Conservation (phyloP, 164 flowering plant genomes). For the Amborella trichopoda region DNA sequence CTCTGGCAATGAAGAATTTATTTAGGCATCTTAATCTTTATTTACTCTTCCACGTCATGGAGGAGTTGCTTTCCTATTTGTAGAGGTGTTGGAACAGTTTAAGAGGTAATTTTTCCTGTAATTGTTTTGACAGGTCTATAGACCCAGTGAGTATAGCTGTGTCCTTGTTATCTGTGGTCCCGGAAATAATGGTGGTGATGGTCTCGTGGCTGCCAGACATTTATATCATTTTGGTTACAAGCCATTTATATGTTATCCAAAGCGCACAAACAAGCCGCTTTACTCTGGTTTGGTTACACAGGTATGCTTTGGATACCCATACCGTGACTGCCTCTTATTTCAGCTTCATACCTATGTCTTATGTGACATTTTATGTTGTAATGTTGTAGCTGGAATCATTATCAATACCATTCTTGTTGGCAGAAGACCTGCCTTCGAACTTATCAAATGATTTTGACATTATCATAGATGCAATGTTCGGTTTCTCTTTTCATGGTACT, state of each 20-base stretch:
- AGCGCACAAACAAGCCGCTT: conserved; percentile 72
- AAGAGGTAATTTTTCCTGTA: background rate
- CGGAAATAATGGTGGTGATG: conserved; percentile 99
- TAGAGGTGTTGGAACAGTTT: no score
- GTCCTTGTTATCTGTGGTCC: conserved; percentile 93
- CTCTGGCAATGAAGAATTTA: no score
- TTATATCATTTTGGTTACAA: conserved; percentile 89
- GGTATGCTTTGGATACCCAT: conserved; percentile 46
- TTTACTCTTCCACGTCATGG: no score
- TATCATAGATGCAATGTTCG: conserved; percentile 86
- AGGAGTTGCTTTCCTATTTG: no score
- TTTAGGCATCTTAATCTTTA: no score
- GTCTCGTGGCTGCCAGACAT: conserved; percentile 96
- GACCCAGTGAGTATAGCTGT: conserved; percentile 45
- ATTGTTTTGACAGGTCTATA: conserved; percentile 50
- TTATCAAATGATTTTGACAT: conserved; percentile 75
- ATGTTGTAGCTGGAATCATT: conserved; percentile 79
- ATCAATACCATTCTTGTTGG: conserved; percentile 66
- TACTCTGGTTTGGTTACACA: conserved; percentile 81
- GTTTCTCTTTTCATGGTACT: conserved; percentile 93
- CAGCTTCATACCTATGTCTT: background rate
- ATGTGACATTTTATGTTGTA: conserved; percentile 3
- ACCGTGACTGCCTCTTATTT: no score
- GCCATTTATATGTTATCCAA: conserved; percentile 76
- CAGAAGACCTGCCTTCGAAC: conserved; percentile 68